These are phyloP conservation scores for Mercurialis annua DNA, from an alignment of 345 rosid species.

Conservation along the genomic window DNA sequence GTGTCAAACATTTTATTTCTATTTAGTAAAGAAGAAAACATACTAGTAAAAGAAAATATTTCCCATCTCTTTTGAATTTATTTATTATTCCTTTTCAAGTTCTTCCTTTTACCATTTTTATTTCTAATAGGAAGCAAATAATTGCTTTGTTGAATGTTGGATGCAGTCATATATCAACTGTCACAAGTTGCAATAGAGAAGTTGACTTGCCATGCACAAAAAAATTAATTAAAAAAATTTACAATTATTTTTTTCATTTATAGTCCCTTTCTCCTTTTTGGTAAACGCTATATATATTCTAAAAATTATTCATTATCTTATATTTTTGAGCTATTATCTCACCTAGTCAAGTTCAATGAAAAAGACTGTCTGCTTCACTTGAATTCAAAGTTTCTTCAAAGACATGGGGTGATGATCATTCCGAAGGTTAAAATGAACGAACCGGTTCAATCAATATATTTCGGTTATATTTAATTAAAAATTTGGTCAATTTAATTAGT, in stretches of 20 bases:
- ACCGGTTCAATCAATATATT: too few species aligned
- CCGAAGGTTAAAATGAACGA: too few species aligned
- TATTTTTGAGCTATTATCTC: conserved; percentile 1
- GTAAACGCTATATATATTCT: conserved; percentile 22
- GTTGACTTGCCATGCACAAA: conserved; percentile 28
- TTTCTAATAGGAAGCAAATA: background rate
- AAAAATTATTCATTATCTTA: background rate
- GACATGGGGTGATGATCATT: too few species aligned
- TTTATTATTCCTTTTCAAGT: background rate
- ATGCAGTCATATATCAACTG: conserved; percentile 20
- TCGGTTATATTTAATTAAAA: too few species aligned
- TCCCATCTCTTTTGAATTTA: background rate
- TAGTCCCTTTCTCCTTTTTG: background rate
- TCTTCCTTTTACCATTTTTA: background rate
- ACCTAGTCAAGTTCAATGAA: conserved; percentile 19
- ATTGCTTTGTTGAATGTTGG: background rate
- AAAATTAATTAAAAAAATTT: too few species aligned
- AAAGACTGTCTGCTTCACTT: conserved; percentile 14
- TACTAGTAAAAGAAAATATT: conserved; percentile 6
- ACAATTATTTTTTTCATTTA: background rate
- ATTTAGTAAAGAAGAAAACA: conserved; percentile 6
- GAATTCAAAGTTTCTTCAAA: conserved; percentile 18
- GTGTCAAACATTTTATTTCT: conserved; percentile 2
- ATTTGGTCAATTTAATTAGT: too few species aligned
- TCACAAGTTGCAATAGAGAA: conserved; percentile 16